Percentiles rank a stretch among this genome's conserved stretches.
phyloP scores from a whole-genome alignment of 352 stramenopile species.

The Globisporangium acanthophoron region DNA sequence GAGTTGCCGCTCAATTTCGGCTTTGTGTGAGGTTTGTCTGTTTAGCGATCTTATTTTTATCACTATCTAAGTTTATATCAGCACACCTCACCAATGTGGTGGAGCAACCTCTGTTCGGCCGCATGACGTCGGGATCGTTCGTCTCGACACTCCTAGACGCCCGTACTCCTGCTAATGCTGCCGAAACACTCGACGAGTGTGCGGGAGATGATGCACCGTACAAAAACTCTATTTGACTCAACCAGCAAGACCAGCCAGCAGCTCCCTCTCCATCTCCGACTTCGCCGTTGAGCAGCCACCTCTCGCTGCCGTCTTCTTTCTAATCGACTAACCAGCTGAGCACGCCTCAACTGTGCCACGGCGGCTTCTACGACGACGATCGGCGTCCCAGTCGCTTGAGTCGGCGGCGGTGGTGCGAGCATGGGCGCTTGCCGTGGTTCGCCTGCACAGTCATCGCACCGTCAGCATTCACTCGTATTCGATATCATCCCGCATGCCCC shows the following conservation, averaged over 20 bases:
- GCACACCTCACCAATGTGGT: no score
- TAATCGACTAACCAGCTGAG: background rate
- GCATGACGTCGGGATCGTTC: no score
- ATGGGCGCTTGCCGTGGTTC: constrained; percentile 49
- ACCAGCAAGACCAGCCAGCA: background rate
- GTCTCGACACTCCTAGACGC: no score
- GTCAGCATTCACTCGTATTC: background rate
- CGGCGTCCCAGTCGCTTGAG: constrained; percentile 38
- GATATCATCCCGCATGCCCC: background rate
- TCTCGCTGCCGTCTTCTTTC: no score
- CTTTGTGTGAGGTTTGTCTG: no score
- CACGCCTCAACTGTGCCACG: background rate
- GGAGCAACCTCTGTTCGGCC: no score
- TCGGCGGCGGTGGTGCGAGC: constrained; percentile 40
- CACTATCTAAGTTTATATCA: no score
- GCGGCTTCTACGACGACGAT: background rate
- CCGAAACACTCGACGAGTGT: background rate
- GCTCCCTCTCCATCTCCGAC: no score
- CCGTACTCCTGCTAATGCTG: no score
- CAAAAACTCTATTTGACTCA: background rate
- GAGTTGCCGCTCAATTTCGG: background rate
- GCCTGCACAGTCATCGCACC: constrained; percentile 13
- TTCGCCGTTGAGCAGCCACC: no score
- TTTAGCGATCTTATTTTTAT: no score
- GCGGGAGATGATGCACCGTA: background rate